Evolutionary conservation across 306 rosid species (phyloP), one percentile per base, ranked within the genome.

Genomic region (Arachis hypogaea): DNA sequence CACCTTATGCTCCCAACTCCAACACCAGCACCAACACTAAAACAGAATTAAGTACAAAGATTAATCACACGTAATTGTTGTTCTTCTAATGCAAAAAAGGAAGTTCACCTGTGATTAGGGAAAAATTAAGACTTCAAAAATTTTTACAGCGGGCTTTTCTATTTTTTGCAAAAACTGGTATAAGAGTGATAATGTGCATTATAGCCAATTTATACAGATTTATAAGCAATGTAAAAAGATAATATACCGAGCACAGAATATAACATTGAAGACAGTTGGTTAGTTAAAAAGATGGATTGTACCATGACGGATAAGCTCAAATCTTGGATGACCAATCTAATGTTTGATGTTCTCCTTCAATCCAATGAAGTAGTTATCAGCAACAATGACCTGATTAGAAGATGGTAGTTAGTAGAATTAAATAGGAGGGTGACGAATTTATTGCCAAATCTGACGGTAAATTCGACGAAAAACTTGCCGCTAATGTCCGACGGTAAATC

Each of bases 291-390:
- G 51, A 64, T 50, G 44, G 84, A 72, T 38, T 55, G 63, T 93
- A 94, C 98, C 98, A 69, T 94, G 97, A 52, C 98, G 97, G 68
- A 88, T 94, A 58, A 94, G 97, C 87, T 94, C 97, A 52, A 94
- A 94, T 89, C 98, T 86, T 47, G 97, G 96, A 79, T 94, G 97
- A 51, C 97, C 96, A 71, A 91, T 89, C 98, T 97, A 94, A 77
- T 82, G 89, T 72, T 66, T 94, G 74, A 94, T 88, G 75, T 94
- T 94, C 70, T 89, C 97, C 85, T 94, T 94, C 0, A 94, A 86
- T 70, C 98, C 98, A 22, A 96, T 94, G 88, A 94, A 94, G 89
- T 69, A 94, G 84, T 94, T 94, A 76, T 94, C 98, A 73, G 78
- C 97, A 73, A 89, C 98, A 81, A 90, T 81, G 62, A 93, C 94